Conservation (phyloP, 75 land plant species). For the Sequoiadendron giganteum region DNA sequence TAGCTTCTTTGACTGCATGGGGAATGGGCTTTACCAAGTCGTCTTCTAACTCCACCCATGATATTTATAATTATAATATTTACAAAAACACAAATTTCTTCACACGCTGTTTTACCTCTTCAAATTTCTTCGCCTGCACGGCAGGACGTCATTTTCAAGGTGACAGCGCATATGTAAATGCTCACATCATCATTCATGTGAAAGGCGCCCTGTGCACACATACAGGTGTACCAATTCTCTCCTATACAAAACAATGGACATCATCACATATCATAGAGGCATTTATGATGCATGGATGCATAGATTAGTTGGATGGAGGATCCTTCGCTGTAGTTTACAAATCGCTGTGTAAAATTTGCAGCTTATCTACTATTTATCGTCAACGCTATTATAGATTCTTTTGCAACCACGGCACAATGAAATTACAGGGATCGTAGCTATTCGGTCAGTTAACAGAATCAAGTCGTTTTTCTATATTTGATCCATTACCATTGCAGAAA, state of each 20-base stretch:
- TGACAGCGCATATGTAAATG: background rate
- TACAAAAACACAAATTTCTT: background rate
- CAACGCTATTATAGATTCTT: background rate
- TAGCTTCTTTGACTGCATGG: background rate
- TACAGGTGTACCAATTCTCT: no score
- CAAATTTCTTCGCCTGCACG: background rate
- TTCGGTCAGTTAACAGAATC: background rate
- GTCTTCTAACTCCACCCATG: background rate
- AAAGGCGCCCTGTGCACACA: background rate
- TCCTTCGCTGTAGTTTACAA: background rate
- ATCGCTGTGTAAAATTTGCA: background rate
- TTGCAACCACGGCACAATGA: background rate
- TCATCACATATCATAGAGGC: background rate
- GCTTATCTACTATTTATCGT: background rate
- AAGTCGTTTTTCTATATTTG: background rate
- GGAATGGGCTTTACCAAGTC: background rate
- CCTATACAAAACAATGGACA: background rate
- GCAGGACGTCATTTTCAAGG: background rate
- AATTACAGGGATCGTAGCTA: background rate
- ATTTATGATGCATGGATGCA: background rate
- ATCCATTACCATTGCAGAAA: background rate
- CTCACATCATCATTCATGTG: slow-evolving; percentile 12
- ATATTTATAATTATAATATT: background rate
- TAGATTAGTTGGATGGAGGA: background rate
- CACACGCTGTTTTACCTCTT: background rate